Base-by-base conservation (phyloP, 441 rosid genomes). In the Cnidoscolus chayamansa region DNA sequence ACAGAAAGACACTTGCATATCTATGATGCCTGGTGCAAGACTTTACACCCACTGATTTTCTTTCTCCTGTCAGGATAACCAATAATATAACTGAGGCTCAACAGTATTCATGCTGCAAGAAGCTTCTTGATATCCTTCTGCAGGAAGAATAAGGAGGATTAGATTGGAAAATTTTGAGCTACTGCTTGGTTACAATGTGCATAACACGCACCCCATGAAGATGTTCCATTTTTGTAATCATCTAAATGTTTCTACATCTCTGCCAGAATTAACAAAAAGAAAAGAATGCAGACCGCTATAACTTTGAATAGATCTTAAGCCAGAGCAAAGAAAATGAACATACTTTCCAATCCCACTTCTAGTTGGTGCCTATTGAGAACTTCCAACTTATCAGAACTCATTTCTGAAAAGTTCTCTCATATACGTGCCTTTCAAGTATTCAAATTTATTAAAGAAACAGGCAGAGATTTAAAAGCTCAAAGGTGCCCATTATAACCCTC, bases 111-210 rank as follows among this genome's bases (percentile, higher is more conserved):
- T 32, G 90, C 85, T 0, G 88, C 86, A 16, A 88, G 76, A 31
- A 90, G 90, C 86, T 84, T 90, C 77, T 85, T 83, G 57, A 90
- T 79, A 84, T 88, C 96, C 82, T 82, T 88, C 96, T 90, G 91
- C 73, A 81, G 50, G 30, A 82, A 30, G 75, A 16, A 63, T 7
- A 12, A 25, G 32, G 58, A 71, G 17, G 70, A 73, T 17, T 48
- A 47, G 47, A 8, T 15, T 40, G 7, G 35, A 63, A 49, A 50
- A 49, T 40, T n/a, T 0, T 16, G 56, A 68, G 16, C 19, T 12
- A 19, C 3, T 3, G 2, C 60, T 32, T 67, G 61, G 15, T 47
- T 47, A 47, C 16, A 47, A 20, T 47, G 25, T 25, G 35, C 50
- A 2, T 16, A 48, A 48, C 20, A 3, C 16, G 8, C 7, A 53